A percentile compares a stretch with the other conserved stretches of the same genome.
Conservation (phyloP, 1,284 basidiomycete genomes). For the Pholiota adiposa region DNA sequence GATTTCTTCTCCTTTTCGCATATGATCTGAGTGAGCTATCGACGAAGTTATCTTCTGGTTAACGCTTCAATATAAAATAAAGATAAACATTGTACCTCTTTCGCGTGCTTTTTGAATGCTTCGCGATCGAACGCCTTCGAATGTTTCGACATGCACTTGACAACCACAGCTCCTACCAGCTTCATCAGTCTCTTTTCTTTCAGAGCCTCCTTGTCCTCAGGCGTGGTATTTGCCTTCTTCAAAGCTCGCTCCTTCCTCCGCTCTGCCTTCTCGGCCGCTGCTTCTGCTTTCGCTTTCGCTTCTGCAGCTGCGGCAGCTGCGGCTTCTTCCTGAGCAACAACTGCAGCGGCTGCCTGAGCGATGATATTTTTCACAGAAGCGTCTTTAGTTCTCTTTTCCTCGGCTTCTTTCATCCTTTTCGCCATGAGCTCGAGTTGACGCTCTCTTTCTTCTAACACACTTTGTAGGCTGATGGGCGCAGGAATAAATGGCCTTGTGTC, state of each 20-base stretch:
- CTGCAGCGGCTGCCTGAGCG: constrained; percentile 42
- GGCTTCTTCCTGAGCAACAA: constrained; percentile 46
- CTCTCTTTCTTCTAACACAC: no score
- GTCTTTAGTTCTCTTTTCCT: constrained; percentile 12
- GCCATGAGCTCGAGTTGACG: no score
- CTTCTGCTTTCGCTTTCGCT: constrained; percentile 47
- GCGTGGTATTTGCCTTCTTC: constrained; percentile 42
- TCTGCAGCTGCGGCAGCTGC: constrained; percentile 39
- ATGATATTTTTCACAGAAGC: constrained; percentile 45
- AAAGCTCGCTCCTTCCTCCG: constrained; percentile 42
- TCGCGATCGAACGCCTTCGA: constrained; percentile 82
- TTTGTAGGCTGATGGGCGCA: neutral
- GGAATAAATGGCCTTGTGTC: neutral
- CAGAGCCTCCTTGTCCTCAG: constrained; percentile 63
- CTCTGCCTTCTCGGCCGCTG: constrained; percentile 41
- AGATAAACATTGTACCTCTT: constrained; percentile 74
- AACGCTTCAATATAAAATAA: constrained; percentile 8
- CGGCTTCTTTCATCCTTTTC: neutral
- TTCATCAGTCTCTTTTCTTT: constrained; percentile 87
- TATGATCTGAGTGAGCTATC: constrained; percentile 65
- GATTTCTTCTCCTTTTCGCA: constrained; percentile 95
- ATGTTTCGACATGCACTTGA: constrained; percentile 91
- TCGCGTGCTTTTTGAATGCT: constrained; percentile 93
- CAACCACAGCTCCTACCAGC: constrained; percentile 88
- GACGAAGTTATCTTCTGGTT: neutral